Percentiles rank a stretch among this genome's conserved stretches.
These are phyloP conservation scores for Microascus cirrosus DNA, from an alignment of 2,329 filamentous ascomycete genomes.

Conservation along the genomic window DNA sequence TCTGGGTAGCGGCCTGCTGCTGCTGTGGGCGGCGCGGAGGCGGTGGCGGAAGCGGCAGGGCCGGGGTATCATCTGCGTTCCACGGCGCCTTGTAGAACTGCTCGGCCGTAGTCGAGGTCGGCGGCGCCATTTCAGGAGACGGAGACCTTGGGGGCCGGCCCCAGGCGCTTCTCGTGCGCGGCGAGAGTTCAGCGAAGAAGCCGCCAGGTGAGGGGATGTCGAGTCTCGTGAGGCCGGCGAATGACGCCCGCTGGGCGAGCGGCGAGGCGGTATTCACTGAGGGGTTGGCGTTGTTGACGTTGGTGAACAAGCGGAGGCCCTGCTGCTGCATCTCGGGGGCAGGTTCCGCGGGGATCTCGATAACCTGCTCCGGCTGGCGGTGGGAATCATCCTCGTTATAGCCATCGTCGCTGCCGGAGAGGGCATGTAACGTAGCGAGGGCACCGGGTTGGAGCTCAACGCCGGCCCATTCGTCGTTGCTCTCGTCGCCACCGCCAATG, in stretches of 20 bases:
- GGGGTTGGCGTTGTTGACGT: conserved; percentile 14
- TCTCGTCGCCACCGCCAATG: conserved; percentile 42
- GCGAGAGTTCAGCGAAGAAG: conserved; percentile 79
- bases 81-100: conserved; percentile 84
- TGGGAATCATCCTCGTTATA: conserved; percentile 47
- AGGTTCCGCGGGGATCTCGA: conserved; percentile 35
- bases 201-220: conserved; percentile 86
- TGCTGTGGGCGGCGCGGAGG: conserved; percentile 1
- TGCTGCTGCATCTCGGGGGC: conserved; percentile 35
- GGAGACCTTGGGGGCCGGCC: conserved; percentile 46
- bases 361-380: conserved; percentile 33
- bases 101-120: conserved; percentile 84
- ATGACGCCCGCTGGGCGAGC: conserved; percentile 35
- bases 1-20: conserved; percentile 2
- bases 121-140: conserved; percentile 45
- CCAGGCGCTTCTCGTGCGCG: conserved; percentile 72
- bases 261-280: conserved; percentile 15
- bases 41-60: conserved; percentile 20
- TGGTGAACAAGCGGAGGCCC: conserved; percentile 36
- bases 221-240: conserved; percentile 65
- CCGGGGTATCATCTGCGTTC: conserved; percentile 30
- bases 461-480: conserved; percentile 57
- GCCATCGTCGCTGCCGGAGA: conserved; percentile 43
- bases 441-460: conserved; percentile 70
- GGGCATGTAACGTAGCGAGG: conserved; percentile 67